A percentile compares a stretch with the other conserved stretches of the same genome.
phyloP scores from a whole-genome alignment of 495 filamentous ascomycete genomes.

The Pseudevernia furfuracea region DNA sequence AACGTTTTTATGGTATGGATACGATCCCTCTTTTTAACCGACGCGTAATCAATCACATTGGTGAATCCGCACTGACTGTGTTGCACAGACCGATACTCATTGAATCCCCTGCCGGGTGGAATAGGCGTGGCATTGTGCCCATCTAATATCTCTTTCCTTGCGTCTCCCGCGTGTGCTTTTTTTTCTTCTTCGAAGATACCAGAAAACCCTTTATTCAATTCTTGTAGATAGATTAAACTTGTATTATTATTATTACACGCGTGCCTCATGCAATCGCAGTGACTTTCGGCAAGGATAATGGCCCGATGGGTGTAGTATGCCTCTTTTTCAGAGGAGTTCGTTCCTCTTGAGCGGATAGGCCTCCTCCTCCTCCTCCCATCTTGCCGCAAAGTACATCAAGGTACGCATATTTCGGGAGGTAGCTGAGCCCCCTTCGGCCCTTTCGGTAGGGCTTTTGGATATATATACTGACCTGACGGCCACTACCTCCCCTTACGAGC shows the following conservation, averaged over 20 bases:
- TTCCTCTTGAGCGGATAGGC: no score
- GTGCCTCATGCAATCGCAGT: neutral
- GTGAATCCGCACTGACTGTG: neutral
- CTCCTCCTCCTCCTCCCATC: no score
- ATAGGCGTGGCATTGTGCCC: constrained; percentile 1
- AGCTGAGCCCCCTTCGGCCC: no score
- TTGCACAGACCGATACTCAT: neutral
- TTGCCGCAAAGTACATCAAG: no score
- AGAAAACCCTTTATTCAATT: neutral
- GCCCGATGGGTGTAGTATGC: neutral
- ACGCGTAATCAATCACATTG: neutral
- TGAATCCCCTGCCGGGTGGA: neutral
- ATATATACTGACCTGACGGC: no score
- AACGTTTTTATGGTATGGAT: neutral
- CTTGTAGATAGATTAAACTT: neutral
- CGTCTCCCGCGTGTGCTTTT: neutral
- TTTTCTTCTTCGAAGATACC: neutral
- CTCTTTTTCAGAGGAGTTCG: neutral
- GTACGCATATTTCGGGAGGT: neutral
- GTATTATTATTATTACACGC: neutral
- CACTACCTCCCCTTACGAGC: no score
- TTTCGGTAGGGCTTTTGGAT: no score
- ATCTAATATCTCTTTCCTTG: neutral
- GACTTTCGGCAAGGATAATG: neutral
- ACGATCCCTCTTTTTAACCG: neutral